Base-by-base conservation (phyloP, 179 eudicot genomes). In the Spergularia azorica region DNA sequence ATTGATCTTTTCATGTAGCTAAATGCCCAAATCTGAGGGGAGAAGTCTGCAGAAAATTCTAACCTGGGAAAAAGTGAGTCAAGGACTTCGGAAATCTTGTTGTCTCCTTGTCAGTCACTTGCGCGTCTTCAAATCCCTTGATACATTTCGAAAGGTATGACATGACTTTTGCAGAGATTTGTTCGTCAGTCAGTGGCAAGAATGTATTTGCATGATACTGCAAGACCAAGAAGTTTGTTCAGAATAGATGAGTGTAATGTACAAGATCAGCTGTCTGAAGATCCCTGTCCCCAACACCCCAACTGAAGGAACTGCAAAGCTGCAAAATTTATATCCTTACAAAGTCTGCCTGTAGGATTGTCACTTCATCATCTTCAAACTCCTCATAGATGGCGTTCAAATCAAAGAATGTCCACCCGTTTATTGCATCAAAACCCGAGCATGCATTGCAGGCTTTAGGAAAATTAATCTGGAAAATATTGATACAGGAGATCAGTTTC, bases 51-150 rank as follows among this genome's bases (percentile, higher is more conserved):
- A 70, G 32, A 1, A 5, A 21, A 18, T 21, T 6, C 57, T 56
- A n/a, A 90, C 97, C 96, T 79, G 92, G 97, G 36, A 86, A 91
- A 68, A 79, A 91, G 75, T 90, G 97, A 76, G 92, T 74, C 66
- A 88, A 79, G 71, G 84, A 84, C 67, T 81, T 87, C 9, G 94
- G 91, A 81, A 68, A 90, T 82, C 94, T 81, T 72, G 82, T 81
- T 73, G 90, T 87, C 79, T 91, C 89, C 81, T 86, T 86, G 70
- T 87, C 89, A 64, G 85, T 39, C 38, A 90, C 79, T 14, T 70
- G 75, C 14, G 87, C 86, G 74, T 74, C 83, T 76, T 80, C 86
- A 21, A 90, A 76, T 73, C 77, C 91, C 77, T 86, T 81, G 20
- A 91, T 72, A 79, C 87, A 87, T 71, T 79, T 88, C 6, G 92